phyloP scores from a whole-genome alignment of 768 basidiomycete genomes.

The Russula emetica region DNA sequence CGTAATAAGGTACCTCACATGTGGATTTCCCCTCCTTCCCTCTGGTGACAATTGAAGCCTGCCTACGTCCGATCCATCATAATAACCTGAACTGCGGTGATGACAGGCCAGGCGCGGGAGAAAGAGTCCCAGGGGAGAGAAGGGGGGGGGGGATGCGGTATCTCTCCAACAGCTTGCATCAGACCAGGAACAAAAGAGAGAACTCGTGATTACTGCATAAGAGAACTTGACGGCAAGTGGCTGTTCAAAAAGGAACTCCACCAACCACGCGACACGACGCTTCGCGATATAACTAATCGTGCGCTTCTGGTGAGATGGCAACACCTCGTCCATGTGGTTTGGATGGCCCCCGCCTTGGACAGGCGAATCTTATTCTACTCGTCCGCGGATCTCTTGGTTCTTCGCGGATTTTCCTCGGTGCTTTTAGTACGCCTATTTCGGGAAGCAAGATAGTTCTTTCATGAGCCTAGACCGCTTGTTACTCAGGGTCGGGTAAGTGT shows the following conservation, averaged over 20 bases:
- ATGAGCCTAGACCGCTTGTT: background rate
- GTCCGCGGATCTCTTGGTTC: background rate
- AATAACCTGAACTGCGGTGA: background rate
- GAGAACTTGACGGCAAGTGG: background rate
- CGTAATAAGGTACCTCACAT: background rate
- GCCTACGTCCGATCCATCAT: background rate
- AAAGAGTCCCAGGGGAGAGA: background rate
- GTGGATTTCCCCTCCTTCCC: background rate
- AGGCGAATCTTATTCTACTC: background rate
- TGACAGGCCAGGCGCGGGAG: background rate
- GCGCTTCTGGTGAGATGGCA: background rate
- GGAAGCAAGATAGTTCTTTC: background rate
- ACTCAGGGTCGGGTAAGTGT: background rate
- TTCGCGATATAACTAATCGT: background rate
- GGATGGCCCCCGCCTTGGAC: background rate
- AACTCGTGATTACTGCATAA: background rate
- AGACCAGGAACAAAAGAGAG: background rate
- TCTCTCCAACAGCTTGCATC: background rate
- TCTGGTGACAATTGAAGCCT: background rate
- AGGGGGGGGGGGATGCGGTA: background rate
- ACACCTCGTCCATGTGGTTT: background rate
- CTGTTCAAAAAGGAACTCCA: background rate
- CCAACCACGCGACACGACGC: background rate
- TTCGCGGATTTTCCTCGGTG: slow-evolving; percentile 4
- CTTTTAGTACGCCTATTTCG: background rate